A percentile compares a stretch with the other conserved stretches of the same genome.
phyloP scores from a whole-genome alignment of 257 asterid species.

The Knoxia roxburghii region DNA sequence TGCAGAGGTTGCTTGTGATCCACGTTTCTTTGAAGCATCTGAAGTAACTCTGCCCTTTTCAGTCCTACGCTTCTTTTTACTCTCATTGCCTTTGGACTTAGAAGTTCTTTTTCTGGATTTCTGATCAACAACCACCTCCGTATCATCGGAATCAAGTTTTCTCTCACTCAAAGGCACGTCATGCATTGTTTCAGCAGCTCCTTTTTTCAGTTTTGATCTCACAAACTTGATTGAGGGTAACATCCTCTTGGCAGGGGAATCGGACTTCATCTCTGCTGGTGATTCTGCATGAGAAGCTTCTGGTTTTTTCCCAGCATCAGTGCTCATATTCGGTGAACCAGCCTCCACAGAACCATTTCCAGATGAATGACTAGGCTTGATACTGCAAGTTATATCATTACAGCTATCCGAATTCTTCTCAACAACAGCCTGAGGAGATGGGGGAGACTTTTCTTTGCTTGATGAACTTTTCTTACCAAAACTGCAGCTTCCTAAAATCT shows the following conservation, averaged over 20 bases:
- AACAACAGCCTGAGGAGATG: conserved; percentile 21
- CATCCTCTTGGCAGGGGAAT: conserved; percentile 31
- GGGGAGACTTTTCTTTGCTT: conserved; percentile 36
- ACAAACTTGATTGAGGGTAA: conserved; percentile 29
- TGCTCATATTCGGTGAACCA: conserved; percentile 28
- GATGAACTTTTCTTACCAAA: conserved; percentile 41
- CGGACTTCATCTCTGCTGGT: conserved; percentile 21
- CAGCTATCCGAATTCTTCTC: conserved; percentile 37
- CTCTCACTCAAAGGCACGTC: conserved; percentile 26
- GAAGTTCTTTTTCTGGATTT: conserved; percentile 47
- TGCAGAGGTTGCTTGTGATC: conserved; percentile 22
- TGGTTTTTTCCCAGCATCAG: conserved; percentile 29
- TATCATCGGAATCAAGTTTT: conserved; percentile 39
- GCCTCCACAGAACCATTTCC: conserved; percentile 43
- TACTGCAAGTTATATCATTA: conserved; percentile 27
- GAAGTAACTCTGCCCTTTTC: conserved; percentile 37
- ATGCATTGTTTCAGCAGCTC: conserved; percentile 34
- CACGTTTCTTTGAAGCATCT: conserved; percentile 32
- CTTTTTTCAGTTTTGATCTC: conserved; percentile 25
- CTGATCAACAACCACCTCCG: conserved; percentile 33
- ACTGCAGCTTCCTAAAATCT: conserved; percentile 28
- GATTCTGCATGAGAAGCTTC: conserved; percentile 29
- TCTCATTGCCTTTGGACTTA: conserved; percentile 20
- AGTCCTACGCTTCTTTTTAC: conserved; percentile 38
- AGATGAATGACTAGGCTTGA: conserved; percentile 28